phyloP scores from a whole-genome alignment of 768 basidiomycete genomes.

The Pleurotus eryngii region DNA sequence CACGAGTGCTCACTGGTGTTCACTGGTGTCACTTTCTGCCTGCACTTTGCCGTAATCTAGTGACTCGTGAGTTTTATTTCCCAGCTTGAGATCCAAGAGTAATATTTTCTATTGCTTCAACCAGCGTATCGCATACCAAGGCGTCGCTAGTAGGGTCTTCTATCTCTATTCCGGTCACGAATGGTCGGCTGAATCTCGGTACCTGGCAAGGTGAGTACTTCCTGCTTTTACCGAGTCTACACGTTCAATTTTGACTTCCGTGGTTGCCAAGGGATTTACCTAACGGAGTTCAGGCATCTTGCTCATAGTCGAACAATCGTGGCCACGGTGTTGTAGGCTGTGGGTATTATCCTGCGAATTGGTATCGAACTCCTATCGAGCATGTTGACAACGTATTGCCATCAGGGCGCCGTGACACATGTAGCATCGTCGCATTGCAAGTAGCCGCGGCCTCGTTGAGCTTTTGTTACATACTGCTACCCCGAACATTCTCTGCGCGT shows the following conservation, averaged over 20 bases:
- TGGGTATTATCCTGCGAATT: background rate
- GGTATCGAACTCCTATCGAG: background rate
- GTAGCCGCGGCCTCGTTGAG: too few species aligned
- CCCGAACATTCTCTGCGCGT: too few species aligned
- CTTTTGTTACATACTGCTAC: too few species aligned
- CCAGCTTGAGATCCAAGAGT: too few species aligned
- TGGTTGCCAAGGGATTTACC: slow-evolving; percentile 63
- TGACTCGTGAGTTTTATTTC: slow-evolving; percentile 7
- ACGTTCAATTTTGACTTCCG: background rate
- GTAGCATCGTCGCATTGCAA: too few species aligned
- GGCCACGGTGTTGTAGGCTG: slow-evolving; percentile 73
- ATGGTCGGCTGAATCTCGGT: slow-evolving; percentile 74
- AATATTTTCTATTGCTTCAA: background rate
- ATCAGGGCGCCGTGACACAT: too few species aligned
- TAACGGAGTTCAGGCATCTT: slow-evolving; percentile 77
- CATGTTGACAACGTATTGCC: too few species aligned
- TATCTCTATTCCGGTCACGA: slow-evolving; percentile 79
- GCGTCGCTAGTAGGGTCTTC: slow-evolving; percentile 81
- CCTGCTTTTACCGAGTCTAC: background rate
- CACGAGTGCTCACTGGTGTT: background rate
- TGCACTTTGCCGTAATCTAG: background rate
- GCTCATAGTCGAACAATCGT: slow-evolving; percentile 69
- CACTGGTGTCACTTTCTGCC: slow-evolving; percentile 8
- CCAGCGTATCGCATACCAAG: slow-evolving; percentile 88
- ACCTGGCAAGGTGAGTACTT: slow-evolving; percentile 81